Conservation (phyloP, 2,329 filamentous ascomycete genomes). For the Emmonsiellopsis sp. region DNA sequence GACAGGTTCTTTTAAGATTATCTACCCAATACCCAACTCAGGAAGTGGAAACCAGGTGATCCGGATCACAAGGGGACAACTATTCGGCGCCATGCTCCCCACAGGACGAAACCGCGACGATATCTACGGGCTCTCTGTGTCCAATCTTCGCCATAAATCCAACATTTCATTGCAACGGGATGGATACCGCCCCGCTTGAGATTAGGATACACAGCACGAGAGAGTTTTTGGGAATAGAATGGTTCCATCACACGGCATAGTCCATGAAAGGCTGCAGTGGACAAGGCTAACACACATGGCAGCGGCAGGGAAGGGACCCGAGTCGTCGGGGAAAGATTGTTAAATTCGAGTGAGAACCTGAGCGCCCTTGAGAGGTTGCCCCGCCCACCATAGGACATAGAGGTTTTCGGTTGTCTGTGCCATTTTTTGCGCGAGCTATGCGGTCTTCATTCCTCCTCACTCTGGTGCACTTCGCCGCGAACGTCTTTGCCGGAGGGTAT, state of each 20-base stretch:
- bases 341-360: too few relatives aligned
- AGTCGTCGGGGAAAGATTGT: too few relatives aligned
- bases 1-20: constrained; percentile 2
- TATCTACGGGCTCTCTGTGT: neutral
- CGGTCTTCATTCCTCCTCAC: neutral
- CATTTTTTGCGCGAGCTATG: neutral
- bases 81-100: constrained; percentile 2
- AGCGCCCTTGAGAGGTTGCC: too few relatives aligned
- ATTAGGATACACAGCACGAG: too few relatives aligned
- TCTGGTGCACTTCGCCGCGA: neutral
- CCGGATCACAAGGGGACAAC: constrained; percentile 1
- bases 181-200: neutral
- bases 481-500: neutral
- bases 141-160: constrained; percentile 1
- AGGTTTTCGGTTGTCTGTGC: too few relatives aligned
- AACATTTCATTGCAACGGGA: neutral
- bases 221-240: too few relatives aligned
- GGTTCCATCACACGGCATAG: too few relatives aligned
- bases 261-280: too few relatives aligned
- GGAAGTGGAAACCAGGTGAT: constrained; percentile 2
- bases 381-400: too few relatives aligned
- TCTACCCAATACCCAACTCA: neutral
- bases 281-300: too few relatives aligned
- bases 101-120: neutral
- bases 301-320: too few relatives aligned